These are phyloP conservation scores for Paracoccidioides lutzii DNA, from an alignment of 2,329 filamentous ascomycete genomes.

Conservation along the genomic window DNA sequence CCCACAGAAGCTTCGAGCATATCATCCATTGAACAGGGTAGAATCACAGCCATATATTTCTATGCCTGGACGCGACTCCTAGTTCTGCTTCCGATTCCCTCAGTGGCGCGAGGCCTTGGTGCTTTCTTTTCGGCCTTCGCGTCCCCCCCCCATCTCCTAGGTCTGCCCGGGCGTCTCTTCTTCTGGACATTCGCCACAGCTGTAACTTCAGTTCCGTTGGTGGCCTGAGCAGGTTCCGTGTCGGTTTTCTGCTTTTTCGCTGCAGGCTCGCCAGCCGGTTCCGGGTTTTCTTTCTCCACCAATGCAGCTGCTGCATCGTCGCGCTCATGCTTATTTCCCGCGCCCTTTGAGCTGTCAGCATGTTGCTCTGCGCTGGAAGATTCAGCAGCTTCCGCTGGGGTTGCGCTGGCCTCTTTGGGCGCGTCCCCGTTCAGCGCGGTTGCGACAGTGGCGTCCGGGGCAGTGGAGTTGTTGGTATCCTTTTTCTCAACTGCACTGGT, in stretches of 20 bases:
- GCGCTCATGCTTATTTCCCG: constrained; percentile 2
- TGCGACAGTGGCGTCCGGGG: background rate
- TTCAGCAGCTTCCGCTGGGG: background rate
- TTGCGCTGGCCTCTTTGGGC: background rate
- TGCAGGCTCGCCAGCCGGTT: constrained; percentile 12
- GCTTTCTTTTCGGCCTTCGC: constrained; percentile 5
- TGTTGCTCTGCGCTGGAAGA: background rate
- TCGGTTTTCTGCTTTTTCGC: constrained; percentile 27
- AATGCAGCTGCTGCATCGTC: background rate
- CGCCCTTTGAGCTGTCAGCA: constrained; percentile 1
- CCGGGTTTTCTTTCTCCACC: background rate
- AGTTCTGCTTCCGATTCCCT: constrained; percentile 26
- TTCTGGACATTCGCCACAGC: constrained; percentile 15
- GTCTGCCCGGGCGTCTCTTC: constrained; percentile 19
- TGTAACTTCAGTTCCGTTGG: constrained; percentile 11
- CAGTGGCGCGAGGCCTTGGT: constrained; percentile 14
- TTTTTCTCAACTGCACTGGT: background rate
- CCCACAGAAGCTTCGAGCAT: background rate
- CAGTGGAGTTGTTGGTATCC: background rate
- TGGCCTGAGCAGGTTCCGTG: constrained; percentile 4
- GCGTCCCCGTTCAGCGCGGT: background rate
- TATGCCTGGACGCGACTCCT: constrained; percentile 26
- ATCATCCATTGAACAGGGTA: too few species aligned
- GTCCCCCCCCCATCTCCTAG: constrained; percentile 19
- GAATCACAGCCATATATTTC: constrained; percentile 1